Evolutionary conservation across 352 stramenopile genomes (phyloP).

Genomic region (Phytophthora pluvialis): DNA sequence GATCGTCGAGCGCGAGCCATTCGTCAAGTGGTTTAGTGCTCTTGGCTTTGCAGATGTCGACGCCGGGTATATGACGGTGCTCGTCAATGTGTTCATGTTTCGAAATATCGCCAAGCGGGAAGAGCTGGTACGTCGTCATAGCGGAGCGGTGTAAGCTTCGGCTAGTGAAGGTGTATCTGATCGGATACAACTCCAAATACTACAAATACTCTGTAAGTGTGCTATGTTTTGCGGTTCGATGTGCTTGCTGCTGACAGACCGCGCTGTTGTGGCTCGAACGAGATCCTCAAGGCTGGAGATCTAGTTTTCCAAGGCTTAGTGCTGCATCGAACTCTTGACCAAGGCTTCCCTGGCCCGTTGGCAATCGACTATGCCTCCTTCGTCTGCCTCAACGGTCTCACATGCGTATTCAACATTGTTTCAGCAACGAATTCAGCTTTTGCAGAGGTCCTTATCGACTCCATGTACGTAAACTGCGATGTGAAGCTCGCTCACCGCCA

Average conservation of each 20-base stretch:
- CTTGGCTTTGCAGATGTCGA: constrained; percentile 21
- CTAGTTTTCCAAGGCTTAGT: constrained; percentile 33
- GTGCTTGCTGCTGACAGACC: neutral
- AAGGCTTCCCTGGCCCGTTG: constrained; percentile 27
- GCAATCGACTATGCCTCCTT: constrained; percentile 30
- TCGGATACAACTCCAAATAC: constrained; percentile 23
- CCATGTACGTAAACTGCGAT: constrained; percentile 17
- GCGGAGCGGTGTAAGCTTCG: constrained; percentile 4
- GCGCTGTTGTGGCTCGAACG: constrained; percentile 22
- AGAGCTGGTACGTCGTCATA: constrained; percentile 17
- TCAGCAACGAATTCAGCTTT: constrained; percentile 31
- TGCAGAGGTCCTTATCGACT: constrained; percentile 39
- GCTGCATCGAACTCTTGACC: constrained; percentile 26
- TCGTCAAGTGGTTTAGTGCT: constrained; percentile 17
- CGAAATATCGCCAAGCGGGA: neutral
- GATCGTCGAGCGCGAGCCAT: constrained; percentile 22
- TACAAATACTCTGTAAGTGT: constrained; percentile 26
- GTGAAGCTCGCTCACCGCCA: too few relatives aligned
- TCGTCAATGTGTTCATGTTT: constrained; percentile 32
- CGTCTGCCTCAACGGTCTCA: constrained; percentile 32
- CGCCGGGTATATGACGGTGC: constrained; percentile 17
- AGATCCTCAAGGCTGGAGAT: constrained; percentile 36
- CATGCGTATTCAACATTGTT: constrained; percentile 29
- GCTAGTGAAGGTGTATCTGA: too few relatives aligned
- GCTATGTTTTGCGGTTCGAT: neutral